phyloP scores from a whole-genome alignment of 305 asterid species.

The Rubia peregrina region DNA sequence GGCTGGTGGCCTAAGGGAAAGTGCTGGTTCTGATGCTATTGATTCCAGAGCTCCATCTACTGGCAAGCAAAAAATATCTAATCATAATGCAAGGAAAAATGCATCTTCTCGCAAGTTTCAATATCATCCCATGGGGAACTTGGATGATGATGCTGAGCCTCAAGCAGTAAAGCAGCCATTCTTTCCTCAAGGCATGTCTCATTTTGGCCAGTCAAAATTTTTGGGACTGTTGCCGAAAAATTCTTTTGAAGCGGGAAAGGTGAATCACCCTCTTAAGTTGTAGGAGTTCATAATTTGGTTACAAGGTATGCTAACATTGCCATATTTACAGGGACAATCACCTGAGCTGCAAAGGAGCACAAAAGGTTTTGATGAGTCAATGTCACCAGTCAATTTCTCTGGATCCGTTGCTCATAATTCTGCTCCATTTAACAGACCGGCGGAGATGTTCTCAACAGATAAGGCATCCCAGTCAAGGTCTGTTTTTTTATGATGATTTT shows the following conservation, averaged over 20 bases:
- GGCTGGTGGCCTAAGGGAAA: conserved; percentile 50
- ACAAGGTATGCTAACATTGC: conserved; percentile 3
- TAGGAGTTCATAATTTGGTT: neutral
- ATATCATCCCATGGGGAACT: conserved; percentile 83
- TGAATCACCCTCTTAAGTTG: conserved; percentile 17
- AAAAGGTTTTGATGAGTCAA: conserved; percentile 33
- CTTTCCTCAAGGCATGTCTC: conserved; percentile 32
- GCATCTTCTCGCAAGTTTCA: conserved; percentile 66
- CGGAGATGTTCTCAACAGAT: conserved; percentile 32
- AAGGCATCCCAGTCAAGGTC: conserved; percentile 50
- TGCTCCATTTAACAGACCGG: conserved; percentile 34
- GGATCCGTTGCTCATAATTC: conserved; percentile 32
- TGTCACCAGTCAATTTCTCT: conserved; percentile 33
- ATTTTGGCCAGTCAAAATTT: conserved; percentile 41
- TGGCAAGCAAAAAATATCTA: conserved; percentile 51
- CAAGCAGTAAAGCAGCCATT: conserved; percentile 42
- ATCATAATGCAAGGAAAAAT: conserved; percentile 42
- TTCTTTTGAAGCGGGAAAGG: conserved; percentile 31
- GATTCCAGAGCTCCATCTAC: conserved; percentile 50
- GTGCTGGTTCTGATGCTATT: conserved; percentile 36
- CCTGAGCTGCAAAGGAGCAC: conserved; percentile 40
- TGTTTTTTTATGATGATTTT: neutral
- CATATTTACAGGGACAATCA: conserved; percentile 42
- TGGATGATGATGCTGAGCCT: conserved; percentile 50
- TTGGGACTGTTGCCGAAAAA: conserved; percentile 40